These are phyloP conservation scores for Endothia cerciana DNA, from an alignment of 2,329 filamentous ascomycete species.

Conservation along the genomic window DNA sequence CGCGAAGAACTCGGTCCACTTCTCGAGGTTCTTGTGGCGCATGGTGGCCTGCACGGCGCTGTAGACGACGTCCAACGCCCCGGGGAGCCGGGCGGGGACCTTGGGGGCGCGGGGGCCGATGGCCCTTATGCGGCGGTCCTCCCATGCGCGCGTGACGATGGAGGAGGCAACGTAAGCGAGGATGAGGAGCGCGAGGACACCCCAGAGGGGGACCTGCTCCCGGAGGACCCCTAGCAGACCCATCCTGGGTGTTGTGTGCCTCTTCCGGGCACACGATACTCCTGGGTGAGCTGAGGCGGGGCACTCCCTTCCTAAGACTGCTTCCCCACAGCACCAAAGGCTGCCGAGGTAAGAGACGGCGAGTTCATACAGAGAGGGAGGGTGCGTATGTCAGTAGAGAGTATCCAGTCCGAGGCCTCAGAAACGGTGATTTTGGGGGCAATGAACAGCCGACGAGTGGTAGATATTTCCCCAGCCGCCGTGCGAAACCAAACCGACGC, in stretches of 20 bases:
- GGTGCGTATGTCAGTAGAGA: neutral
- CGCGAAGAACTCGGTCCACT: slow-evolving; percentile 62
- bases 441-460: neutral
- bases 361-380: neutral
- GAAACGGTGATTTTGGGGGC: neutral
- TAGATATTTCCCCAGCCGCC: neutral
- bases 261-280: too few relatives aligned
- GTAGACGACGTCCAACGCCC: slow-evolving; percentile 69
- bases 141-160: slow-evolving; percentile 44
- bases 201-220: slow-evolving; percentile 48
- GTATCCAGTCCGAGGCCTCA: neutral
- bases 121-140: slow-evolving; percentile 49
- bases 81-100: slow-evolving; percentile 46
- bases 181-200: slow-evolving; percentile 42
- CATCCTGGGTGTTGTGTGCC: slow-evolving; percentile 41
- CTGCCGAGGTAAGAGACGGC: neutral
- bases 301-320: neutral
- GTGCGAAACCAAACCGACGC: neutral
- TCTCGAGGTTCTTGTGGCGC: slow-evolving; percentile 60
- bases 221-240: slow-evolving; percentile 55
- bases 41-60: slow-evolving; percentile 56
- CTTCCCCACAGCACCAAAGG: neutral
- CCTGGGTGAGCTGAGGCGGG: neutral
- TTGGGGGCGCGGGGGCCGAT: slow-evolving; percentile 49
- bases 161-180: slow-evolving; percentile 44